These are phyloP conservation scores for Umbelopsis sp. DNA, from an alignment of 371 early-diverging fungal species.

Conservation along the genomic window DNA sequence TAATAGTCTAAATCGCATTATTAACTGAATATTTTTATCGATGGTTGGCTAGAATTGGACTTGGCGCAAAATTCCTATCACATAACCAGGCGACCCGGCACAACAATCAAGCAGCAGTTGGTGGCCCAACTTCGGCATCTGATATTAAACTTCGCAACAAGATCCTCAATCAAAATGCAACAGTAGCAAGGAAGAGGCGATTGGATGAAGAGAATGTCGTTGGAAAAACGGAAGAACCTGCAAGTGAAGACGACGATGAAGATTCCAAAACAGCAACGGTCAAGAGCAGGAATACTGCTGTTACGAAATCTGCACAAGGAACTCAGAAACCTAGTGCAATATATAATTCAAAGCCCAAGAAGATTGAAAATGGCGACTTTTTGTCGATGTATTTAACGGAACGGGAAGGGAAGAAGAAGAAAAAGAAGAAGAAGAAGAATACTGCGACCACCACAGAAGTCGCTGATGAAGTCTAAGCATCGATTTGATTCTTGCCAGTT, in stretches of 20 bases:
- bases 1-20: no score
- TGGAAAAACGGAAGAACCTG: slow-evolving; percentile 31
- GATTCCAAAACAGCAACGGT: slow-evolving; percentile 40
- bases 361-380: slow-evolving; percentile 51
- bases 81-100: slow-evolving; percentile 61
- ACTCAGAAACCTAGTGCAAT: background rate
- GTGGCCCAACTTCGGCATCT: slow-evolving; percentile 37
- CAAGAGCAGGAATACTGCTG: slow-evolving; percentile 22
- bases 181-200: slow-evolving; percentile 30
- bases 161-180: slow-evolving; percentile 50
- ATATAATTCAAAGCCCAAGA: slow-evolving; percentile 18
- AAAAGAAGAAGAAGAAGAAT: slow-evolving; percentile 45
- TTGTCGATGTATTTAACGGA: slow-evolving; percentile 59
- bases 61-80: slow-evolving; percentile 63
- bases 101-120: slow-evolving; percentile 30
- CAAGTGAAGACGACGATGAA: slow-evolving; percentile 57
- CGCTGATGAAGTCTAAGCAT: background rate
- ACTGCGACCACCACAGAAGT: background rate
- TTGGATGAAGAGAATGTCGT: slow-evolving; percentile 35
- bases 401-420: slow-evolving; percentile 55
- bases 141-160: slow-evolving; percentile 47
- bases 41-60: slow-evolving; percentile 44
- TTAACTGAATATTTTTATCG: no score
- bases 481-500: no score
- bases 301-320: slow-evolving; percentile 10